phyloP scores from a whole-genome alignment of 495 filamentous ascomycete genomes.

The Neurospora sp. region DNA sequence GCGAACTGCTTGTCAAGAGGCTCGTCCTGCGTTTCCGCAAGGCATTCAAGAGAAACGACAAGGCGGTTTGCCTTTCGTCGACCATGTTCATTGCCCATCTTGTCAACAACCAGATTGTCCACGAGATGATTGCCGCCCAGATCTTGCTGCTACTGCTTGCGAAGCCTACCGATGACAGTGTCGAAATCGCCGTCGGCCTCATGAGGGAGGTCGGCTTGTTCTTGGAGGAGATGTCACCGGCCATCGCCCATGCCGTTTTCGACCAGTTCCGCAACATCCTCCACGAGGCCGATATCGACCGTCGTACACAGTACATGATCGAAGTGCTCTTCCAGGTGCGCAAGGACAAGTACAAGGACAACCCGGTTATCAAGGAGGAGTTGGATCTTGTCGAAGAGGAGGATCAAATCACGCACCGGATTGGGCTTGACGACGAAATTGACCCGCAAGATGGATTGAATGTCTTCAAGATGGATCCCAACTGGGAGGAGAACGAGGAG shows the following conservation, averaged over 20 bases:
- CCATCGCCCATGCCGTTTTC: slow-evolving; percentile 80
- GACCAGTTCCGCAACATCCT: slow-evolving; percentile 93
- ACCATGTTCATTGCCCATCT: slow-evolving; percentile 93
- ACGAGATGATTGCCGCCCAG: slow-evolving; percentile 85
- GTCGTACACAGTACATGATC: slow-evolving; percentile 95
- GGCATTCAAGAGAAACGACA: slow-evolving; percentile 93
- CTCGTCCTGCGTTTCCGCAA: slow-evolving; percentile 90
- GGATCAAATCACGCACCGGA: slow-evolving; percentile 86
- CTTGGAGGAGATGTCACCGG: slow-evolving; percentile 82
- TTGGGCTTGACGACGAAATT: slow-evolving; percentile 69
- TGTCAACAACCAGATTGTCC: slow-evolving; percentile 89
- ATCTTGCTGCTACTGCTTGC: slow-evolving; percentile 80
- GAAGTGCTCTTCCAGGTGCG: slow-evolving; percentile 95
- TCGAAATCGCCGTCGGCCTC: slow-evolving; percentile 91
- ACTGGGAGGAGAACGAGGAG: slow-evolving; percentile 86
- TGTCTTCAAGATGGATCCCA: slow-evolving; percentile 85
- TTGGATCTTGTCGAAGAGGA: slow-evolving; percentile 94
- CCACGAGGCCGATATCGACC: slow-evolving; percentile 92
- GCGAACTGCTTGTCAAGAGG: slow-evolving; percentile 78
- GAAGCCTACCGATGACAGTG: slow-evolving; percentile 94
- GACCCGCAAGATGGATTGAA: slow-evolving; percentile 79
- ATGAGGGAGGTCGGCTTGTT: slow-evolving; percentile 87
- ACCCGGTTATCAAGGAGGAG: slow-evolving; percentile 81
- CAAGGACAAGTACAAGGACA: slow-evolving; percentile 94
- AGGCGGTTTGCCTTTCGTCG: slow-evolving; percentile 81